Base-by-base conservation (phyloP, 2,329 filamentous ascomycete species). In the Dactylellina haptotyla region DNA sequence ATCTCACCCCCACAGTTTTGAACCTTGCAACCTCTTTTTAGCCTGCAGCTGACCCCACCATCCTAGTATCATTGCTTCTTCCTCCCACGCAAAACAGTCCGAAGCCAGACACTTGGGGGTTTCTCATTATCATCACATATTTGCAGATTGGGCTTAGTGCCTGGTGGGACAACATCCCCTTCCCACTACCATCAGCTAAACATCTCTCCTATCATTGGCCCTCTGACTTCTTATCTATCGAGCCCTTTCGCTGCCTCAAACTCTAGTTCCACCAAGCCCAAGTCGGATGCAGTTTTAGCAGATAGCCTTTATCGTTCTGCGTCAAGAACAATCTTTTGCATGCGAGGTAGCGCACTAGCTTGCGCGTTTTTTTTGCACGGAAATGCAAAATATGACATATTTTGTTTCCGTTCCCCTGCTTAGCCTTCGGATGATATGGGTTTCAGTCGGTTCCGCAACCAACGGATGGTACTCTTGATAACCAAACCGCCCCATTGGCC, bases 61-160 rank as follows among this genome's bases (percentile, higher is more conserved):
- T 41, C 34, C 45, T 39, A 45, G 37, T 48, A 14, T 61, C 28
- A 20, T 65, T 62, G 69, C 62, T 69, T 69, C 69, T 73, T 73
- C 56, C 69, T 73, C 61, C 61, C 61, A 66, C 69, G 61, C 54
- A 59, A 41, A 65, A 62, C 48, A 57, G 51, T 59, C 69, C 61
- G 54, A 73, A 65, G 61, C 61, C 23, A 59, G 61, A 32, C 61
- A 66, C 56, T 65, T 73, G 69, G 69, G 69, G 69, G 69, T 73
- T 73, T 73, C 69, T 32, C 45, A 73, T 73, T 73, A 73, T 73
- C 69, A 73, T 73, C 69, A 73, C 48, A 59, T 66, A 73, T 73
- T 73, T 73, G 69, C 69, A 62, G 61, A 73, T 73, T 73, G 53
- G 69, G 69, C 30, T 48, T 73, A 73, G 69, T 54, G 69, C 41